A percentile compares a stretch with the other conserved stretches of the same genome.
phyloP scores from a whole-genome alignment of 306 rosid species.

The Gleditsia sinensis region DNA sequence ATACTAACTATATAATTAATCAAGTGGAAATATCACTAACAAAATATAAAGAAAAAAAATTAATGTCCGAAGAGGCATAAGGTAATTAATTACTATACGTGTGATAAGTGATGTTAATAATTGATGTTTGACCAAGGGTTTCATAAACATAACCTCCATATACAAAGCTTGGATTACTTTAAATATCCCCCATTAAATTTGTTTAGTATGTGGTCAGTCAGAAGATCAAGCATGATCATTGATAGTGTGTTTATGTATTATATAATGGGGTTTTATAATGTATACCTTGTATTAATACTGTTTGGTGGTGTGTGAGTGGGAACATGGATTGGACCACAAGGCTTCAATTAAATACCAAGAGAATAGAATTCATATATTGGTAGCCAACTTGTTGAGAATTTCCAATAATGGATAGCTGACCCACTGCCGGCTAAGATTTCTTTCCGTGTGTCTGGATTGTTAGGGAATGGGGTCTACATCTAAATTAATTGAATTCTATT shows the following conservation, averaged over 20 bases:
- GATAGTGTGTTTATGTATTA: slow-evolving; percentile 25
- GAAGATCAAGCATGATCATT: slow-evolving; percentile 39
- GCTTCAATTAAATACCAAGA: not conserved
- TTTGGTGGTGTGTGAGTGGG: slow-evolving; percentile 3
- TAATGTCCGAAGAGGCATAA: too few relatives aligned
- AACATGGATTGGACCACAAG: slow-evolving; percentile 19
- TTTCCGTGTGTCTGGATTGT: slow-evolving; percentile 30
- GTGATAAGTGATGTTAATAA: not conserved
- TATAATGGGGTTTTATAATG: not conserved
- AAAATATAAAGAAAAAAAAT: too few relatives aligned
- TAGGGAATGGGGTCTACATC: slow-evolving; percentile 34
- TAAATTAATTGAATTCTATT: not conserved
- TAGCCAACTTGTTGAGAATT: slow-evolving; percentile 36
- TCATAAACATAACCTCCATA: not conserved
- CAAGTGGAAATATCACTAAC: too few relatives aligned
- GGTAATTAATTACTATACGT: too few relatives aligned
- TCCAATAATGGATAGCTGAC: slow-evolving; percentile 39
- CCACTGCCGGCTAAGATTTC: slow-evolving; percentile 26
- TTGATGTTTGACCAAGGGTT: slow-evolving; percentile 23
- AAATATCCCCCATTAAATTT: slow-evolving; percentile 1
- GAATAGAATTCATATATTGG: slow-evolving; percentile 26
- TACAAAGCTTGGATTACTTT: slow-evolving; percentile 28
- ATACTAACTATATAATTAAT: too few relatives aligned
- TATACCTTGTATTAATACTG: not conserved
- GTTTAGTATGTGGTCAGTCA: slow-evolving; percentile 20